A percentile compares a stretch with the other conserved stretches of the same genome.
Conservation (phyloP, 768 basidiomycete species). For the Rhodotorula babjevae region DNA sequence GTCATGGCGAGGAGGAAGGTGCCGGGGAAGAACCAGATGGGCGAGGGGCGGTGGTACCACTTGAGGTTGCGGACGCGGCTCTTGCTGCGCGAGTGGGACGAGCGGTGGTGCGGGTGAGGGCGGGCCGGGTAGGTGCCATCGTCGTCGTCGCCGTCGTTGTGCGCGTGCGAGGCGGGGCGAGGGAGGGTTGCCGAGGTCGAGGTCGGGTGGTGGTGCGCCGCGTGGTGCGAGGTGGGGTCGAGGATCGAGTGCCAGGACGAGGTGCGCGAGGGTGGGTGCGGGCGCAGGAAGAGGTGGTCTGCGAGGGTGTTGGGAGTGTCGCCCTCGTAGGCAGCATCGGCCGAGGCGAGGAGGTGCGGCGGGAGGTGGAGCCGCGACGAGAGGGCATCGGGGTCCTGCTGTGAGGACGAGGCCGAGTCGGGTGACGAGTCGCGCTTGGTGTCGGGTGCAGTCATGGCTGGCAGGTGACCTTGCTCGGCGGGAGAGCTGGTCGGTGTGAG, state of each 20-base stretch:
- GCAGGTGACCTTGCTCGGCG: too few species aligned
- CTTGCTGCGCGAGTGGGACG: slow-evolving; percentile 5
- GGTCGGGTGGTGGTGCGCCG: neutral
- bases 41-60: slow-evolving; percentile 21
- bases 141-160: neutral
- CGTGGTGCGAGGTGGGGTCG: neutral
- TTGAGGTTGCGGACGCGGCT: neutral
- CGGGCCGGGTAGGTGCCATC: neutral
- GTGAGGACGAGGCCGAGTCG: neutral
- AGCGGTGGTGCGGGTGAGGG: too few species aligned
- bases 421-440: too few species aligned
- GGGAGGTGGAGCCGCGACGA: neutral
- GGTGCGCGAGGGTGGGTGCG: neutral
- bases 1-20: slow-evolving; percentile 22
- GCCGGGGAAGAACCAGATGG: slow-evolving; percentile 26
- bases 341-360: neutral
- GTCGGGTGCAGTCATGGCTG: too few species aligned
- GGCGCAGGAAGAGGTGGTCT: neutral
- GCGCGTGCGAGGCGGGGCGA: neutral
- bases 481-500: too few species aligned
- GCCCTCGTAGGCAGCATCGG: neutral
- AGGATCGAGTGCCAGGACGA: neutral
- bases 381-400: neutral
- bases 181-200: neutral
- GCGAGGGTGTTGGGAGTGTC: slow-evolving; percentile 1